Conservation (phyloP, 495 filamentous ascomycete species). For the Amphirosellinia nigrospora region DNA sequence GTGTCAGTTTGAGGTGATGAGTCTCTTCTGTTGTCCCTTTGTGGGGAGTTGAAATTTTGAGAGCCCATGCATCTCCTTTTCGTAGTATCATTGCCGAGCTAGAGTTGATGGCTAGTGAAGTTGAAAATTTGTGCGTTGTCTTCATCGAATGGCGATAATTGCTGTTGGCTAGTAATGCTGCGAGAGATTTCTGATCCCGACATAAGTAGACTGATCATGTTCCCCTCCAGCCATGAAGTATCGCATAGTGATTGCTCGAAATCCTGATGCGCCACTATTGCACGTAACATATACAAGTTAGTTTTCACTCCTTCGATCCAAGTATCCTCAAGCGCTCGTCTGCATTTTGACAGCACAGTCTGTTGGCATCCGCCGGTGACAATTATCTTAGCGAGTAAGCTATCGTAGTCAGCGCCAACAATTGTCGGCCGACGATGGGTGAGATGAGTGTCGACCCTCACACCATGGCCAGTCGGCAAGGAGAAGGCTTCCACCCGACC, state of each 20-base stretch:
- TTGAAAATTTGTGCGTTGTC: background rate
- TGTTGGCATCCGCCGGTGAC: conserved; percentile 60
- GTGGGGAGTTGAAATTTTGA: conserved; percentile 49
- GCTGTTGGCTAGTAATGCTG: background rate
- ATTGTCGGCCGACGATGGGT: conserved; percentile 45
- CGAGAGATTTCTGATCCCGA: conserved; percentile 39
- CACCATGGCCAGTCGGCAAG: conserved; percentile 61
- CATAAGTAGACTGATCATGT: conserved; percentile 42
- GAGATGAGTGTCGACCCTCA: conserved; percentile 63
- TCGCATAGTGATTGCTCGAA: conserved; percentile 55
- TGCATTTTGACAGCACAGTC: conserved; percentile 57
- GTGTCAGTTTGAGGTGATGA: conserved; percentile 58
- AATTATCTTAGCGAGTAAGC: conserved; percentile 66
- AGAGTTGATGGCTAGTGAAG: background rate
- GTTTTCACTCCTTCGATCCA: conserved; percentile 61
- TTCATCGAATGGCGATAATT: background rate
- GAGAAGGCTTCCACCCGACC: conserved; percentile 61
- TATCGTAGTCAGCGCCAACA: conserved; percentile 64
- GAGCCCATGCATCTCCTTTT: conserved; percentile 63
- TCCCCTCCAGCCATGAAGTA: conserved; percentile 62
- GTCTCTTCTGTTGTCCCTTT: conserved; percentile 24
- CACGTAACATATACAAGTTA: conserved; percentile 59
- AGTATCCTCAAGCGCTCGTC: conserved; percentile 60
- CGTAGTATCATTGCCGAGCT: conserved; percentile 54
- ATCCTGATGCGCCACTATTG: conserved; percentile 56